Evolutionary conservation across 2,329 filamentous ascomycete species (phyloP).

Genomic region (Gaeumannomyces tritici): DNA sequence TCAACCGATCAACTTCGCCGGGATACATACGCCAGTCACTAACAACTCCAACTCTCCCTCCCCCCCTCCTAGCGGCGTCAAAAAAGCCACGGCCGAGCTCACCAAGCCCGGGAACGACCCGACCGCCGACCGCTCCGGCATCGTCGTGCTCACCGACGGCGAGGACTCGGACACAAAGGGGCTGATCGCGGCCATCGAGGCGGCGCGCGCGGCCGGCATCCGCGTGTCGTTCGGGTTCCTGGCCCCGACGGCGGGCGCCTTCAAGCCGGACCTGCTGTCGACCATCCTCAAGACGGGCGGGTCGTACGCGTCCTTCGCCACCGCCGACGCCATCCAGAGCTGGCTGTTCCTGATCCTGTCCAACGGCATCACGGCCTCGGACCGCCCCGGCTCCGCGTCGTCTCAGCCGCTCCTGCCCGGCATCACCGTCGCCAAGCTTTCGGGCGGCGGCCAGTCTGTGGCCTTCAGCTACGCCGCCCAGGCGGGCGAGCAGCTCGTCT

Average conservation of each 20-base stretch:
- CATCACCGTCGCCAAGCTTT: slow-evolving; percentile 9
- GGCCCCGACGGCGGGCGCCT: slow-evolving; percentile 5
- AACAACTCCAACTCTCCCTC: not conserved
- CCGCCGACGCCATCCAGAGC: slow-evolving; percentile 10
- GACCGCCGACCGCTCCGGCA: slow-evolving; percentile 9
- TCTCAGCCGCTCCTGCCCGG: slow-evolving; percentile 8
- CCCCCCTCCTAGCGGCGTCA: slow-evolving; percentile 6
- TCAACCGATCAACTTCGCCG: not conserved
- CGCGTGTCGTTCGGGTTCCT: slow-evolving; percentile 13
- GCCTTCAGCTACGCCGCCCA: slow-evolving; percentile 8
- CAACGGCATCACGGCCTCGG: slow-evolving; percentile 9
- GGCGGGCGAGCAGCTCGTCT: slow-evolving; percentile 7
- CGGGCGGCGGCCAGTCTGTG: slow-evolving; percentile 5
- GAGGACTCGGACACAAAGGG: slow-evolving; percentile 8
- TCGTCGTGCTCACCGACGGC: slow-evolving; percentile 12
- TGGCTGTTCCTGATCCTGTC: slow-evolving; percentile 11
- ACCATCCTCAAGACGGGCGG: slow-evolving; percentile 8
- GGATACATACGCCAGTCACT: not conserved
- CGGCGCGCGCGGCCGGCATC: slow-evolving; percentile 8
- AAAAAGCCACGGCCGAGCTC: slow-evolving; percentile 10
- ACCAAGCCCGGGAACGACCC: slow-evolving; percentile 4
- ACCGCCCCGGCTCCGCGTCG: not conserved
- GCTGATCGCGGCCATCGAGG: slow-evolving; percentile 8
- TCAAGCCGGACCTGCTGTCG: slow-evolving; percentile 1
- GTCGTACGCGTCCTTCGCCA: slow-evolving; percentile 10